Conservation (phyloP, 352 stramenopile species). For the Phytophthora sp. region DNA sequence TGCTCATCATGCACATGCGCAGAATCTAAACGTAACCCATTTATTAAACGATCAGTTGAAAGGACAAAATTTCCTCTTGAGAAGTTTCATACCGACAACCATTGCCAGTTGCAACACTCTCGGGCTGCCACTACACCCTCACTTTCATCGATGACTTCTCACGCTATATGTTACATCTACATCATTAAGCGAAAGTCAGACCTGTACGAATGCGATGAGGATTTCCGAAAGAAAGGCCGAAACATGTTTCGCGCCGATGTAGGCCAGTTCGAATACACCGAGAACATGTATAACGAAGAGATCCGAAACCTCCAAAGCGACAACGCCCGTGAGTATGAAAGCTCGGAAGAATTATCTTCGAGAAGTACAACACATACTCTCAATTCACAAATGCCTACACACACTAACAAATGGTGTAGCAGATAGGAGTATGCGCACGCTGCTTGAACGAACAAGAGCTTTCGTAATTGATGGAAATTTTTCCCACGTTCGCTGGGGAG, state of each 20-base stretch:
- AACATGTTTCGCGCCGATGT: too few species aligned
- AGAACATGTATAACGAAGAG: background rate
- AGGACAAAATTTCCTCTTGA: slow-evolving; percentile 15
- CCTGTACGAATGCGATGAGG: too few species aligned
- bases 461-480: background rate
- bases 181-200: too few species aligned
- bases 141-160: too few species aligned
- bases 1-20: slow-evolving; percentile 21
- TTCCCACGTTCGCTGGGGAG: background rate
- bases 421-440: background rate
- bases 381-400: background rate
- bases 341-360: background rate
- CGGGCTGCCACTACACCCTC: too few species aligned
- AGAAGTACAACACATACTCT: background rate
- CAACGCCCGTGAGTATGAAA: background rate
- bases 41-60: slow-evolving; percentile 29
- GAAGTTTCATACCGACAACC: slow-evolving; percentile 26
- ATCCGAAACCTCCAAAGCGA: background rate
- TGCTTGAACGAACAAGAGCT: background rate
- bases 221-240: too few species aligned
- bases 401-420: background rate
- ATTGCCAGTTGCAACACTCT: slow-evolving; percentile 9
- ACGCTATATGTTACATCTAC: too few species aligned
- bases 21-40: slow-evolving; percentile 20
- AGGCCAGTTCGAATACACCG: background rate